A percentile compares a stretch with the other conserved stretches of the same genome.
phyloP scores from a whole-genome alignment of 768 basidiomycete species.

The Hemileccinum rubropunctum region DNA sequence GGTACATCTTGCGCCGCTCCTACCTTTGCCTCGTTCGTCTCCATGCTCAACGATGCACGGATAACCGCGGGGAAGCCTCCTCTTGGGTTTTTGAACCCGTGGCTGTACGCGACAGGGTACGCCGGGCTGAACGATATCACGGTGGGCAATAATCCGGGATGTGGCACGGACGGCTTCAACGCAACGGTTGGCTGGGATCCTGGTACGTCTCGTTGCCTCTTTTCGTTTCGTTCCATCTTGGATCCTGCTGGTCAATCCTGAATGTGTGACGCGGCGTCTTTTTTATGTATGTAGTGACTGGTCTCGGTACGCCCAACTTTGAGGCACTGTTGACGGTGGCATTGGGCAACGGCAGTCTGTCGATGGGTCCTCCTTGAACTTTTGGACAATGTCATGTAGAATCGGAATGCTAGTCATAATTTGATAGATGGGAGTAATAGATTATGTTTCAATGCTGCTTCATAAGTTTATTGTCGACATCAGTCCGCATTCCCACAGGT shows the following conservation, averaged over 20 bases:
- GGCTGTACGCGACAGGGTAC: constrained; percentile 44
- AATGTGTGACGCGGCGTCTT: background rate
- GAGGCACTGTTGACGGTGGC: too few species aligned
- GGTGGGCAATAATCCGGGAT: constrained; percentile 52
- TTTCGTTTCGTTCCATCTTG: background rate
- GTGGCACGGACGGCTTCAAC: constrained; percentile 66
- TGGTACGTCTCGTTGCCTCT: constrained; percentile 34
- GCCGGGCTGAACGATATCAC: constrained; percentile 56
- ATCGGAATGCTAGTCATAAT: too few species aligned
- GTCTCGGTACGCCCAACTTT: too few species aligned
- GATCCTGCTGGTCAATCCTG: too few species aligned
- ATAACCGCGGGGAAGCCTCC: constrained; percentile 39
- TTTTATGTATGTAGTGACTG: constrained; percentile 5
- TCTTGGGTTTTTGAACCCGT: constrained; percentile 66
- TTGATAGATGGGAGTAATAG: too few species aligned
- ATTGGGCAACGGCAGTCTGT: too few species aligned
- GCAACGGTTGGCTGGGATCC: constrained; percentile 59
- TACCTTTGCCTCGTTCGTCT: constrained; percentile 60
- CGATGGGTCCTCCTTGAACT: too few species aligned
- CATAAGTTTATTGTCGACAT: too few species aligned
- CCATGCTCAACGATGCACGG: constrained; percentile 64
- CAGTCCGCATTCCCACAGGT: too few species aligned
- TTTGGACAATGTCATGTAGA: too few species aligned
- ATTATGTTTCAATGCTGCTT: too few species aligned
- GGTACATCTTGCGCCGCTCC: constrained; percentile 71